Evolutionary conservation across 345 rosid genomes (phyloP), one percentile per base, ranked within the genome.

Genomic region (Ceriops decandra): DNA sequence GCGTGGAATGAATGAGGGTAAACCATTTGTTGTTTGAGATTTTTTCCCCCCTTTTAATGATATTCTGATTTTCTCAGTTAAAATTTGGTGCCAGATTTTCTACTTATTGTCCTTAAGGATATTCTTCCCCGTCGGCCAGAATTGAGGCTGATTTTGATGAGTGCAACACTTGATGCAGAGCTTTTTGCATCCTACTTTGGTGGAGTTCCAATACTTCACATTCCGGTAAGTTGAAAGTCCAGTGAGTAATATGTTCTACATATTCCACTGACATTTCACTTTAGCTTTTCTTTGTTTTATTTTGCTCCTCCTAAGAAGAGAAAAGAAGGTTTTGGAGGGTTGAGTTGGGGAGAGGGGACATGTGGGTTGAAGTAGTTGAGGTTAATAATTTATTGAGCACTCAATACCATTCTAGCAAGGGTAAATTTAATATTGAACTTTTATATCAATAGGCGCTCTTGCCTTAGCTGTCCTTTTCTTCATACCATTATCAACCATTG

Each of bases 1-100:
- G 73, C 98, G 97, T 72, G 98, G 96, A 82, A 90, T 93, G 93
- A 89, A 87, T 76, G 98, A 90, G 79, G 98, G 98, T 88, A 86
- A 74, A 72, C 24, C 73, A 19, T 70, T 66, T 67, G 68, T 63
- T 31, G 30, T 60, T 57, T 28, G 66, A 62, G 61, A 66, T 38
- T 42, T 8, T 42, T 56, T 56, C 57, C 49, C 36, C 69, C 38
- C 46, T 52, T 10, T 21, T 26, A 46, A 65, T 70, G 59, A 68
- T 72, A 57, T 7, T 73, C 47, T 49, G 62, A 51, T 72, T 66
- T 54, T 76, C 83, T 87, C 19, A 22, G 51, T 73, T 52, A 49
- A 60, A 36, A 33, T 75, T 67, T 79, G 65, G 61, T 76, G 77
- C 67, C 78, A 93, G 97, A 93, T 83, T 93, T 93, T 79, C 84